These are phyloP conservation scores for Austroboletus niveus DNA, from an alignment of 1,284 basidiomycete species.

Conservation along the genomic window DNA sequence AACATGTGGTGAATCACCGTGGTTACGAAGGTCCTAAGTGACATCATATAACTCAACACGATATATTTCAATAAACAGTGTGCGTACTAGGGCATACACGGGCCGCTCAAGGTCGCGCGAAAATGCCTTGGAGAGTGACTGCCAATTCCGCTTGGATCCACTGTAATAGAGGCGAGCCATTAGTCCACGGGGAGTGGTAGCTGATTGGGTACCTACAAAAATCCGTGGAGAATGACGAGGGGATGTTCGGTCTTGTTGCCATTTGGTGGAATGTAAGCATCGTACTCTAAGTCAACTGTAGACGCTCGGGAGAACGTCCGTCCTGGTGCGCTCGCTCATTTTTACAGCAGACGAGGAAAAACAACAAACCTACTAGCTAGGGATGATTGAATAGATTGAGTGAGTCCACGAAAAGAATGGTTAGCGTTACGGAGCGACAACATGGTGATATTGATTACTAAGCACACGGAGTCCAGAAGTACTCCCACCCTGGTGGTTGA, in stretches of 20 bases:
- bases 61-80: neutral
- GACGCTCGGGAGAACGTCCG: slow-evolving; percentile 20
- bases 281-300: slow-evolving; percentile 44
- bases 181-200: neutral
- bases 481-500: no score
- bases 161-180: slow-evolving; percentile 33
- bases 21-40: slow-evolving; percentile 79
- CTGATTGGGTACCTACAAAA: slow-evolving; percentile 47
- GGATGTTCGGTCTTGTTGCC: slow-evolving; percentile 44
- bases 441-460: slow-evolving; percentile 6
- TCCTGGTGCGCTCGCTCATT: slow-evolving; percentile 19
- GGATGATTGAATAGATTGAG: neutral
- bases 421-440: neutral
- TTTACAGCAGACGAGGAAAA: neutral
- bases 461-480: no score
- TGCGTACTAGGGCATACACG: slow-evolving; percentile 69
- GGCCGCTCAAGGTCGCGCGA: slow-evolving; percentile 54
- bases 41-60: neutral
- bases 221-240: slow-evolving; percentile 65
- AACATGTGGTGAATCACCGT: slow-evolving; percentile 75
- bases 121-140: slow-evolving; percentile 67
- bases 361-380: slow-evolving; percentile 8
- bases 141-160: slow-evolving; percentile 82
- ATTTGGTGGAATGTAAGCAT: slow-evolving; percentile 40
- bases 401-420: neutral